Conservation (phyloP, 305 asterid species). For the Euphrasia arctica region DNA sequence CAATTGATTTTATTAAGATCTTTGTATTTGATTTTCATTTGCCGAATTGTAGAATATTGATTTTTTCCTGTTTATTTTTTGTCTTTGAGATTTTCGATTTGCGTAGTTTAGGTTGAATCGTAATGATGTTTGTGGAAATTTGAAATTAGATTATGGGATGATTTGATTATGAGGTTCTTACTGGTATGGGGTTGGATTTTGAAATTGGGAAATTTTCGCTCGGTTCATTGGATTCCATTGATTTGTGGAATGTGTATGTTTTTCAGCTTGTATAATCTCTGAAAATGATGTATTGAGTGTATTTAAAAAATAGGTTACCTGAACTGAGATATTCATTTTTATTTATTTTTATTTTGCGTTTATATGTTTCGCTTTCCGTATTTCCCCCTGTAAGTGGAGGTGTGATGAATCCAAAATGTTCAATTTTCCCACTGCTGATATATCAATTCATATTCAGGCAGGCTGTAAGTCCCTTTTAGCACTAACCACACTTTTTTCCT, state of each 20-base stretch:
- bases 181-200: neutral
- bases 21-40: constrained; percentile 14
- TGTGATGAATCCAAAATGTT: neutral
- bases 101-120: neutral
- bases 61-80: neutral
- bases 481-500: too few relatives aligned
- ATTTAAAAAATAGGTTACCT: too few relatives aligned
- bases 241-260: neutral
- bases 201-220: neutral
- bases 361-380: neutral
- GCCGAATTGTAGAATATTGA: neutral
- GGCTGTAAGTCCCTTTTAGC: too few relatives aligned
- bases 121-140: constrained; percentile 4
- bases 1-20: constrained; percentile 5
- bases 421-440: neutral
- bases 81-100: constrained; percentile 16
- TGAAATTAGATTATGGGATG: neutral
- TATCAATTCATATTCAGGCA: too few relatives aligned
- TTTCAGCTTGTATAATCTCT: neutral
- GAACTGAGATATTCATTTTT: neutral
- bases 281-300: neutral
- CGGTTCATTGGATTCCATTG: neutral
- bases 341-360: neutral
- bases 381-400: neutral
- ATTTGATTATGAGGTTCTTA: constrained; percentile 11